Conservation (phyloP, 495 filamentous ascomycete genomes). For the Penicillium subrubescens region DNA sequence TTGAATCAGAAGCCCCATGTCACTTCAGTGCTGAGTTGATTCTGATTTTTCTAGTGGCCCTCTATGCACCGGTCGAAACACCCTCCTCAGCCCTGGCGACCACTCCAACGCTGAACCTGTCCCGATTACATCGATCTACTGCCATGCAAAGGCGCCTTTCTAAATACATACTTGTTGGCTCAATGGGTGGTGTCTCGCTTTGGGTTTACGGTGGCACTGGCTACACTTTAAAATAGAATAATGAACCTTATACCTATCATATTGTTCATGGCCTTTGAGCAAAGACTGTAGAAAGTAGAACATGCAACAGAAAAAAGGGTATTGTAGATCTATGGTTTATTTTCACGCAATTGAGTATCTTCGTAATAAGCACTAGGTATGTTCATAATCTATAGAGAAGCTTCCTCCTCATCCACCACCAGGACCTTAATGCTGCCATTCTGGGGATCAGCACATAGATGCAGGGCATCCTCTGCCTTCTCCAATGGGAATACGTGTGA, state of each 20-base stretch:
- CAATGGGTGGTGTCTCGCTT: not conserved
- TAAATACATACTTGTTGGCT: not conserved
- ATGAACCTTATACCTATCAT: not conserved
- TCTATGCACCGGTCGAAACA: slow-evolving; percentile 32
- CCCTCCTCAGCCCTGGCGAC: slow-evolving; percentile 26
- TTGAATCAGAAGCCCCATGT: not conserved
- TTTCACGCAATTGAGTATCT: not conserved
- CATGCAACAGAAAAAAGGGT: no score
- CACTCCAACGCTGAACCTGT: slow-evolving; percentile 30
- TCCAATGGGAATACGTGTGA: slow-evolving; percentile 68
- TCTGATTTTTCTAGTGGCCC: slow-evolving; percentile 22
- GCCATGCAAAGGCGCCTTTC: slow-evolving; percentile 20
- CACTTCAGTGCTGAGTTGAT: not conserved
- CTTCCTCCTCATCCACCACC: slow-evolving; percentile 56
- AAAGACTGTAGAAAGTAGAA: not conserved
- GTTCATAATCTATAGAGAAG: slow-evolving; percentile 21
- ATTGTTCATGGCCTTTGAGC: no score
- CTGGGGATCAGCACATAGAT: slow-evolving; percentile 48
- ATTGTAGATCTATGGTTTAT: not conserved
- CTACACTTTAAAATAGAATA: not conserved
- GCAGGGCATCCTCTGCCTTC: slow-evolving; percentile 56
- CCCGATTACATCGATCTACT: slow-evolving; percentile 32
- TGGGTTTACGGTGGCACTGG: not conserved
- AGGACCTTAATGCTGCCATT: slow-evolving; percentile 61
- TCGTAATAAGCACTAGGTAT: not conserved